Evolutionary conservation across 768 basidiomycete species (phyloP).

Genomic region (Coprinopsis cinerea): DNA sequence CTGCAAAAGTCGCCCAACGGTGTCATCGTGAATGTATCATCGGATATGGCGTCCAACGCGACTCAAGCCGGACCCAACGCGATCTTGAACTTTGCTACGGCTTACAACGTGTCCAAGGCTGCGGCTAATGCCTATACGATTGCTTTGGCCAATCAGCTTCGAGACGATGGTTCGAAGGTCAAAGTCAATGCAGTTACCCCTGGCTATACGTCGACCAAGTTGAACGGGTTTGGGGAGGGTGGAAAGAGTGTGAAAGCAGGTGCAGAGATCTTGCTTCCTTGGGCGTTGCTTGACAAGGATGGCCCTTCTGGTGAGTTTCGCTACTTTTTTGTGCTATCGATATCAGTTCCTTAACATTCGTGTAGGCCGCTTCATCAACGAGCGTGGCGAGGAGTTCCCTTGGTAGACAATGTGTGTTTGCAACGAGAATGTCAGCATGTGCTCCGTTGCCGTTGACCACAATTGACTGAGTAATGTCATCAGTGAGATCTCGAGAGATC

Average conservation of each 20-base stretch:
- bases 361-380: slow-evolving; percentile 28
- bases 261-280: slow-evolving; percentile 32
- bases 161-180: slow-evolving; percentile 27
- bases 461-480: background rate
- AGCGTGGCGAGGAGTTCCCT: slow-evolving; percentile 27
- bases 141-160: slow-evolving; percentile 60
- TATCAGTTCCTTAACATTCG: background rate
- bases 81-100: slow-evolving; percentile 26
- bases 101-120: slow-evolving; percentile 68
- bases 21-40: slow-evolving; percentile 36
- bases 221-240: slow-evolving; percentile 32
- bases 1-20: slow-evolving; percentile 28
- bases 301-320: slow-evolving; percentile 30
- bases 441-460: background rate
- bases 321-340: background rate
- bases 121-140: slow-evolving; percentile 59
- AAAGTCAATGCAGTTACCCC: slow-evolving; percentile 61
- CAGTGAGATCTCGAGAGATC: background rate
- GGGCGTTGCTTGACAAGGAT: slow-evolving; percentile 33
- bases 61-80: slow-evolving; percentile 26
- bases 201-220: slow-evolving; percentile 44
- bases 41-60: slow-evolving; percentile 41
- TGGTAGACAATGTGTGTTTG: slow-evolving; percentile 31
- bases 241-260: slow-evolving; percentile 32
- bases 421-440: too few relatives aligned